Percentiles rank a stretch among this genome's conserved stretches.
These are phyloP conservation scores for Penicillium flavigenum DNA, from an alignment of 495 filamentous ascomycete species.

Conservation along the genomic window DNA sequence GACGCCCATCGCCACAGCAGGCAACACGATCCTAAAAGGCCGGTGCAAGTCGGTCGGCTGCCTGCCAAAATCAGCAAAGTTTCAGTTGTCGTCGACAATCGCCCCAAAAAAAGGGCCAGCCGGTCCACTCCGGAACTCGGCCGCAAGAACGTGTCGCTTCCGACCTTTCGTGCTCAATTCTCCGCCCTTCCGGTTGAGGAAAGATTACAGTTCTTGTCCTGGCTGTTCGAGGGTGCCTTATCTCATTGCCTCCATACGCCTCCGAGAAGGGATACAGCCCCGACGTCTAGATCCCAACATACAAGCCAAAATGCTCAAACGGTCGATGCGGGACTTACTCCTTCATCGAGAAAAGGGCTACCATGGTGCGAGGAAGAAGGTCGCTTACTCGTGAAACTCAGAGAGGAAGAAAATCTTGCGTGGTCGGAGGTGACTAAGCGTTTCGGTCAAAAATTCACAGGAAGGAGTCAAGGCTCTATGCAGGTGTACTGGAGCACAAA, in stretches of 20 bases:
- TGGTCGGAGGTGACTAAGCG: constrained; percentile 14
- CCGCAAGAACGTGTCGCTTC: constrained; percentile 7
- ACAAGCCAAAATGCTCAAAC: background rate
- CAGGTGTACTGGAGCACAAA: constrained; percentile 18
- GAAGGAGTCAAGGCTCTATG: constrained; percentile 17
- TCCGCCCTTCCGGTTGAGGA: constrained; percentile 7
- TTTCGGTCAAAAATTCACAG: constrained; percentile 15
- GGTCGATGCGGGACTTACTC: background rate
- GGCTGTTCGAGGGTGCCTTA: constrained; percentile 8
- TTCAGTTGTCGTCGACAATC: constrained; percentile 9
- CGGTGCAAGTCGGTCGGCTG: background rate
- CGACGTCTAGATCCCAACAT: constrained; percentile 2
- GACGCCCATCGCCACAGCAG: background rate
- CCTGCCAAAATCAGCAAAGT: constrained; percentile 7
- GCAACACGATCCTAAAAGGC: constrained; percentile 2
- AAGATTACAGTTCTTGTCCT: constrained; percentile 10
- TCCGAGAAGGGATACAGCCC: constrained; percentile 3
- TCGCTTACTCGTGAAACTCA: constrained; percentile 15
- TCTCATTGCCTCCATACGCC: constrained; percentile 5
- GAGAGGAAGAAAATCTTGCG: constrained; percentile 16
- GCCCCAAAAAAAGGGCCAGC: constrained; percentile 5
- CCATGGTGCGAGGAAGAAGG: constrained; percentile 13
- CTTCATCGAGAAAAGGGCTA: constrained; percentile 16
- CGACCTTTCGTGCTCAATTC: constrained; percentile 8
- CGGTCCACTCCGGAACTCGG: constrained; percentile 3